A percentile compares a stretch with the other conserved stretches of the same genome.
Evolutionary conservation across 805 yeast genomes (phyloP).

Genomic region (Cyberlindnera suaveolens): DNA sequence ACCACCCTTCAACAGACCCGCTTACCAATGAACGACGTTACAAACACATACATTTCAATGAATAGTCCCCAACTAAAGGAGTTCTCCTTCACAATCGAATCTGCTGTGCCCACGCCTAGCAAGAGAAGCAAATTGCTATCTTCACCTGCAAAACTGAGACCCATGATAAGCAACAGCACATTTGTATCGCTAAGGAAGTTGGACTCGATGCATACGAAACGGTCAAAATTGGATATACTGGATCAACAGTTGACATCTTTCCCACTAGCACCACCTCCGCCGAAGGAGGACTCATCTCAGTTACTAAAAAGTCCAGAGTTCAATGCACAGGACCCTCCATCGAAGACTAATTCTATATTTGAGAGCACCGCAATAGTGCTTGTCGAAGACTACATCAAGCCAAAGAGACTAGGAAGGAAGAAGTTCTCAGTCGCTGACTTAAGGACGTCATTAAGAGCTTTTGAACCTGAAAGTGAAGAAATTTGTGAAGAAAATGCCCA

Average conservation of each 20-base stretch:
- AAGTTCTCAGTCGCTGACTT: constrained; percentile 30
- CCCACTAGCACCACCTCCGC: constrained; percentile 29
- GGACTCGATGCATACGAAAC: constrained; percentile 3
- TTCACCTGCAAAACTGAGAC: not conserved
- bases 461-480: constrained; percentile 1
- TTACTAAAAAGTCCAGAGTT: not conserved
- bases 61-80: constrained; percentile 1
- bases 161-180: not conserved
- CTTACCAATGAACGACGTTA: constrained; percentile 10
- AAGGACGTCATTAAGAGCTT: constrained; percentile 22
- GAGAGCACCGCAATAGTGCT: constrained; percentile 33
- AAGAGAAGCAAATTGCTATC: not conserved
- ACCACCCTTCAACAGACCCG: not conserved
- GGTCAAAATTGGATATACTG: constrained; percentile 33
- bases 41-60: constrained; percentile 5
- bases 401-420: constrained; percentile 15
- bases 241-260: constrained; percentile 34
- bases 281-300: not conserved
- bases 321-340: constrained; percentile 1
- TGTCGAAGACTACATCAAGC: constrained; percentile 50
- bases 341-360: constrained; percentile 11
- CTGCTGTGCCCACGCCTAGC: not conserved
- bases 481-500: not conserved
- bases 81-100: not conserved
- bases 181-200: not conserved